Evolutionary conservation across 495 filamentous ascomycete genomes (phyloP).

Genomic region (Aspergillus nidulans): DNA sequence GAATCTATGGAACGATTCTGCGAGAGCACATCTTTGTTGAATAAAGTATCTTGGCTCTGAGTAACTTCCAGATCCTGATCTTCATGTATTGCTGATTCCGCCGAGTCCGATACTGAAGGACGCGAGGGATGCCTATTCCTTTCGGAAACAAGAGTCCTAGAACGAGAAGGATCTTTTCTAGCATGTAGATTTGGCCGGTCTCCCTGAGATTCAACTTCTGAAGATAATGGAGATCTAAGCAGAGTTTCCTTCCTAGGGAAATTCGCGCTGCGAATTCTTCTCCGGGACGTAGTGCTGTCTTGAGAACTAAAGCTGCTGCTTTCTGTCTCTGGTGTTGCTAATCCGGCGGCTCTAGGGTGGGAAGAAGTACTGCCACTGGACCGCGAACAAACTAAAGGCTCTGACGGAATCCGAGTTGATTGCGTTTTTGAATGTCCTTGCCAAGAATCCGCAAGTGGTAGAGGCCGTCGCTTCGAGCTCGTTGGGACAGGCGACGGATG

Average conservation of each 20-base stretch:
- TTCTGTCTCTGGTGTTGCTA: constrained; percentile 45
- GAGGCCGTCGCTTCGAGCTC: constrained; percentile 43
- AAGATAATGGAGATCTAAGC: constrained; percentile 37
- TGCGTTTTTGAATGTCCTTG: constrained; percentile 34
- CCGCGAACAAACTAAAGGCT: constrained; percentile 33
- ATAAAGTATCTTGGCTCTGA: constrained; percentile 22
- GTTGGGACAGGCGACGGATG: constrained; percentile 26
- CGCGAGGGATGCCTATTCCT: constrained; percentile 11
- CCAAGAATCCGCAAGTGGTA: constrained; percentile 55
- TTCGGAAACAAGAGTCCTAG: constrained; percentile 15
- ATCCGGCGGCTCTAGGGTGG: constrained; percentile 30
- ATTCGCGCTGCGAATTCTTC: constrained; percentile 34
- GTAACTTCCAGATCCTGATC: constrained; percentile 14
- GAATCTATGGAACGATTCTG: constrained; percentile 22
- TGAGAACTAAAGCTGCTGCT: constrained; percentile 25
- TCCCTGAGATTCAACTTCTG: constrained; percentile 27
- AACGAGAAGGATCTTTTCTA: constrained; percentile 16
- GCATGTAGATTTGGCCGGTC: constrained; percentile 10
- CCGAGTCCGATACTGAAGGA: constrained; percentile 6
- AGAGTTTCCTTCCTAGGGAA: constrained; percentile 32
- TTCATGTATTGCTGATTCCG: constrained; percentile 12
- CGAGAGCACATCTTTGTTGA: constrained; percentile 20
- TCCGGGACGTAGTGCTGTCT: constrained; percentile 25
- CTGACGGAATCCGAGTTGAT: constrained; percentile 30
- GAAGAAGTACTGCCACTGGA: constrained; percentile 24